Conservation (phyloP, 2,329 filamentous ascomycete genomes). For the Talaromyces atroroseus region DNA sequence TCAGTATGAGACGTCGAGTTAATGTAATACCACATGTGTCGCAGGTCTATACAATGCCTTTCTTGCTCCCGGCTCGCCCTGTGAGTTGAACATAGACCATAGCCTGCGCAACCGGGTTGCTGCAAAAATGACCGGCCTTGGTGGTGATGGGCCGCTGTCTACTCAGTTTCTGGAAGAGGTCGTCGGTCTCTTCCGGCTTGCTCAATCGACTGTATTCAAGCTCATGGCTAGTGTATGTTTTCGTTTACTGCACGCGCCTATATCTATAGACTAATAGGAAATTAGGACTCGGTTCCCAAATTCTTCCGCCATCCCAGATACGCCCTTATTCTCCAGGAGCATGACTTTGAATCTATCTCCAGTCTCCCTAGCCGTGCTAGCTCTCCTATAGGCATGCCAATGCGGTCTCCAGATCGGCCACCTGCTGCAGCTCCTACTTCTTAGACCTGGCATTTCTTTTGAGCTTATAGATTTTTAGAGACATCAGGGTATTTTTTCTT, state of each 20-base stretch:
- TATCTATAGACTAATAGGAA: not conserved
- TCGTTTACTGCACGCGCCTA: not conserved
- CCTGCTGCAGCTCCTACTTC: not conserved
- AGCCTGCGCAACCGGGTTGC: constrained; percentile 88
- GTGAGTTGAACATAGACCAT: constrained; percentile 96
- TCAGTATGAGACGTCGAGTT: not conserved
- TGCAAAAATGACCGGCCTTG: constrained; percentile 92
- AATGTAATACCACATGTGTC: constrained; percentile 8
- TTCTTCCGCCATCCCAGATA: constrained; percentile 60
- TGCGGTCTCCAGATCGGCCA: constrained; percentile 2
- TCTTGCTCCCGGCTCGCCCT: constrained; percentile 87
- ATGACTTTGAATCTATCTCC: constrained; percentile 46
- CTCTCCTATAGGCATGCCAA: constrained; percentile 1
- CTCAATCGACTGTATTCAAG: constrained; percentile 93
- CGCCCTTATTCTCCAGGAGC: constrained; percentile 52
- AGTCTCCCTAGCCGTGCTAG: not conserved
- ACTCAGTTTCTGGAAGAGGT: constrained; percentile 86
- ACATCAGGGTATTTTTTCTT: not conserved
- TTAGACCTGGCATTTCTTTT: not conserved
- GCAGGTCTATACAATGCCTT: constrained; percentile 91
- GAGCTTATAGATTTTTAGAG: not conserved
- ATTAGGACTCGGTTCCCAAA: constrained; percentile 59
- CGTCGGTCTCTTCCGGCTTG: constrained; percentile 82
- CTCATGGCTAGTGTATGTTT: constrained; percentile 92
- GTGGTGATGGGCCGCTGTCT: constrained; percentile 89